Evolutionary conservation across 257 asterid species (phyloP).

Genomic region (Leonotis leonurus): DNA sequence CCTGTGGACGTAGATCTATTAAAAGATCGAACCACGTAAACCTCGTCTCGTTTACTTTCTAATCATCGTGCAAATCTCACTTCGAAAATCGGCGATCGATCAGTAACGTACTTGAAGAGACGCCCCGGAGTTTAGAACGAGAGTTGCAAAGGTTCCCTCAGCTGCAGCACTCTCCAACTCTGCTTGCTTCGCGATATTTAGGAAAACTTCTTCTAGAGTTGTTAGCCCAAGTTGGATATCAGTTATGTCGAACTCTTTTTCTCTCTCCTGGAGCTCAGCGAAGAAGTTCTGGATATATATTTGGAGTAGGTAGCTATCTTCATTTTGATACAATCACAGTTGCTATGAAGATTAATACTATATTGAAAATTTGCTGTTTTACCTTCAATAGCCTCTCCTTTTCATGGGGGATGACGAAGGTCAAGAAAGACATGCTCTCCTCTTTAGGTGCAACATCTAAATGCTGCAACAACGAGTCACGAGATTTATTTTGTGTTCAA

Average conservation of each 20-base stretch:
- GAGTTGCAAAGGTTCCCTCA: slow-evolving; percentile 54
- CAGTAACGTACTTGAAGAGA: slow-evolving; percentile 49
- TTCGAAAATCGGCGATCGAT: too few relatives aligned
- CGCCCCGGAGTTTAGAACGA: slow-evolving; percentile 49
- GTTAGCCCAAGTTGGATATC: slow-evolving; percentile 88
- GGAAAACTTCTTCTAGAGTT: slow-evolving; percentile 83
- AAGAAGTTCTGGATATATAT: slow-evolving; percentile 56
- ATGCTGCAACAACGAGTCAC: slow-evolving; percentile 36
- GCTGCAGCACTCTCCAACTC: slow-evolving; percentile 74
- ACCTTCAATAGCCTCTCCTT: slow-evolving; percentile 82
- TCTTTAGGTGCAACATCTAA: slow-evolving; percentile 72
- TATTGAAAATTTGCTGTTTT: slow-evolving; percentile 2
- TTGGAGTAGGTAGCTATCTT: neutral
- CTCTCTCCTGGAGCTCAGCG: slow-evolving; percentile 60
- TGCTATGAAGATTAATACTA: neutral
- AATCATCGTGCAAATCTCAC: too few relatives aligned
- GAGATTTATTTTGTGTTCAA: neutral
- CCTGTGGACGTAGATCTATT: too few relatives aligned
- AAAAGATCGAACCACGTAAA: too few relatives aligned
- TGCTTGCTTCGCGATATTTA: slow-evolving; percentile 68
- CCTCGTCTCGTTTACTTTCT: too few relatives aligned
- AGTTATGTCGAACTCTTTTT: slow-evolving; percentile 52
- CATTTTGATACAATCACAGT: neutral
- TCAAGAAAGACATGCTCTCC: slow-evolving; percentile 71
- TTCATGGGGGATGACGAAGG: slow-evolving; percentile 83